phyloP scores from a whole-genome alignment of 768 basidiomycete species.

The Naganishia antarctica region DNA sequence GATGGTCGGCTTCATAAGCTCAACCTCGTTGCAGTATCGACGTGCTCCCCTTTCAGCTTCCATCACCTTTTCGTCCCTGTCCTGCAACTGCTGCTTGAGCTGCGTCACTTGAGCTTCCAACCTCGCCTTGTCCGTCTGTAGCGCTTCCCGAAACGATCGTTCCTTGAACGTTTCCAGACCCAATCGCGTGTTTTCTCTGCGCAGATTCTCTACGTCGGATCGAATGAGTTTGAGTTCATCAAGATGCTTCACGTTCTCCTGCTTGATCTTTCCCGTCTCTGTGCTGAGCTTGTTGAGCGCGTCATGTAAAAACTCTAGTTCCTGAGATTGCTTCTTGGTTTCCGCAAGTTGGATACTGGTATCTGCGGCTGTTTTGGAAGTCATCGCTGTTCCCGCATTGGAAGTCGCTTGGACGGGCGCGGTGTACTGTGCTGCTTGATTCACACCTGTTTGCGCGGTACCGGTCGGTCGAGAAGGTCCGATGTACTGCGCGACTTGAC shows the following conservation, averaged over 20 bases:
- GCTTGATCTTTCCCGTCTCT: background rate
- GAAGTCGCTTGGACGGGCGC: background rate
- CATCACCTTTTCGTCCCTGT: background rate
- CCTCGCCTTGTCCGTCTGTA: background rate
- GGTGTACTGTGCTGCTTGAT: no score
- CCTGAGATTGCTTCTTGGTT: background rate
- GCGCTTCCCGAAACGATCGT: background rate
- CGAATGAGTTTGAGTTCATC: background rate
- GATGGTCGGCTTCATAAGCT: background rate
- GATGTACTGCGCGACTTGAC: background rate
- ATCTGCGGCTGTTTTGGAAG: no score
- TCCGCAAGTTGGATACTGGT: background rate
- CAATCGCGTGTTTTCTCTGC: conserved; percentile 8
- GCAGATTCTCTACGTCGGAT: background rate
- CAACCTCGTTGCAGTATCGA: background rate
- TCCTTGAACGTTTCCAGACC: conserved; percentile 5
- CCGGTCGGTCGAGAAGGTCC: no score
- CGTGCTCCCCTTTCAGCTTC: background rate
- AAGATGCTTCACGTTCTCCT: background rate
- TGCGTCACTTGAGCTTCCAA: conserved; percentile 4
- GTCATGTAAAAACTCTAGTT: background rate
- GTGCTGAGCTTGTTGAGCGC: background rate
- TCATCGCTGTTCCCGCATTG: background rate
- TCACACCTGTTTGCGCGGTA: no score
- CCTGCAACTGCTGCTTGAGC: background rate